Base-by-base conservation (phyloP, 2,329 filamentous ascomycete genomes). In the Colletotrichum higginsianum region DNA sequence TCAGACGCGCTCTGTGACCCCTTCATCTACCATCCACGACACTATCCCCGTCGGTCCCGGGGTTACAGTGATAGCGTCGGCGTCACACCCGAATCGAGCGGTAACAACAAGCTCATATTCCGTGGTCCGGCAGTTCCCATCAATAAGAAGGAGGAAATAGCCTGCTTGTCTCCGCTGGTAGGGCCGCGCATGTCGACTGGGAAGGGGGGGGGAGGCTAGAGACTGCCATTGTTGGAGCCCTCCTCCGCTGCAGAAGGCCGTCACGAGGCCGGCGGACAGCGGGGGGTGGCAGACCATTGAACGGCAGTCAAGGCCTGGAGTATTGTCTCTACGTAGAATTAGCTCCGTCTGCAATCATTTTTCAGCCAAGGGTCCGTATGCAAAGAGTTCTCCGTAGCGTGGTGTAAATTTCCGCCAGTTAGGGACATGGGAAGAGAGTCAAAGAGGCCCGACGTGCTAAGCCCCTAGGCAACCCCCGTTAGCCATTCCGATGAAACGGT, bases 1-100 rank as follows among this genome's bases (percentile, higher is more conserved):
- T 63, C 47, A 63, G 53, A 61, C 58, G 68, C 58, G 40, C 52
- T 62, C 52, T 42, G 50, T 42, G 12, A 63, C 68, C 68, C 67
- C 58, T 71, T 71, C 64, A 71, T 71, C 65, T 71, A 62, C 26
- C 57, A 58, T 71, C 65, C 67, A 62, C 21, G 50, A 58, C 38
- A 30, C 35, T 6, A 49, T 40, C 46, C 60, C 57, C 52, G 38
- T 62, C n/a, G 46, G 26, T 35, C 58, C 64, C 50, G 52, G 58
- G 58, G 58, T 63, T 46, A 18, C 55, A 26, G 44, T 42, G 64
- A 71, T 60, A 47, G 50, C 64, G 58, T 58, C 67, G 62, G 67
- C 62, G 49, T 50, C 56, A 61, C 42, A 23, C 16, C 64, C 58
- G 44, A 67, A 71, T 67, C 38, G 52, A 63, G 68, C 57, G 46